Evolutionary conservation across 176 grass and related monocot genomes (phyloP).

Genomic region (Oryza meridionalis): DNA sequence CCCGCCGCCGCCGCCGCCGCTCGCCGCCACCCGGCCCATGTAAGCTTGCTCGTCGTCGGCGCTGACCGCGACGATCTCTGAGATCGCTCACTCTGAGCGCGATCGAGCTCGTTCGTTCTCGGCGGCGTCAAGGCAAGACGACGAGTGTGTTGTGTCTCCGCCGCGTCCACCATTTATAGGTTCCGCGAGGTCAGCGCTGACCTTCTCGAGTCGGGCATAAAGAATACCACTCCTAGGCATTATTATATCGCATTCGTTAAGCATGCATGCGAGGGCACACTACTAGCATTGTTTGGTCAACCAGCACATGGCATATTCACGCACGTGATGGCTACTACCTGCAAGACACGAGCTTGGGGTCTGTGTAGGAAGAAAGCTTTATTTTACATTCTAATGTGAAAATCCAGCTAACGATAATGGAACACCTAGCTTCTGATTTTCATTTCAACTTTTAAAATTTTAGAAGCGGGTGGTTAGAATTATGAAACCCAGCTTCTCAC

Average conservation of each 20-base stretch:
- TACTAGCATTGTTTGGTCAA: neutral
- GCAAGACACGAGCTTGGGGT: neutral
- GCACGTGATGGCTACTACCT: neutral
- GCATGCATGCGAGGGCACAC: neutral
- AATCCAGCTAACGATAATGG: too few relatives aligned
- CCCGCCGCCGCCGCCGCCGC: neutral
- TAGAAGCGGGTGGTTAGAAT: too few relatives aligned
- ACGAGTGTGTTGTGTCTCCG: too few relatives aligned
- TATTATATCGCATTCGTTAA: neutral
- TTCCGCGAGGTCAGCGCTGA: neutral
- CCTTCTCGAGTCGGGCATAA: neutral
- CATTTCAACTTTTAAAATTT: too few relatives aligned
- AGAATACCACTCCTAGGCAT: too few relatives aligned
- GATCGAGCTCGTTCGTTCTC: neutral
- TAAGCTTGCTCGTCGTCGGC: neutral
- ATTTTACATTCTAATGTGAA: too few relatives aligned
- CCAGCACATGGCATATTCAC: neutral
- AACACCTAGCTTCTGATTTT: too few relatives aligned
- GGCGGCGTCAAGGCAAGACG: neutral
- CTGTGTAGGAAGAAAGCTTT: too few relatives aligned
- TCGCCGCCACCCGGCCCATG: conserved; percentile 27
- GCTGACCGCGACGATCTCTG: neutral
- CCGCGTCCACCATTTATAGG: neutral
- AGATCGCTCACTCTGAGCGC: too few relatives aligned
- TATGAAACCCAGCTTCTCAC: too few relatives aligned